Percentiles rank a stretch among this genome's conserved stretches.
Evolutionary conservation across 1,284 basidiomycete species (phyloP).

Genomic region (Ceratobasidium sp.): DNA sequence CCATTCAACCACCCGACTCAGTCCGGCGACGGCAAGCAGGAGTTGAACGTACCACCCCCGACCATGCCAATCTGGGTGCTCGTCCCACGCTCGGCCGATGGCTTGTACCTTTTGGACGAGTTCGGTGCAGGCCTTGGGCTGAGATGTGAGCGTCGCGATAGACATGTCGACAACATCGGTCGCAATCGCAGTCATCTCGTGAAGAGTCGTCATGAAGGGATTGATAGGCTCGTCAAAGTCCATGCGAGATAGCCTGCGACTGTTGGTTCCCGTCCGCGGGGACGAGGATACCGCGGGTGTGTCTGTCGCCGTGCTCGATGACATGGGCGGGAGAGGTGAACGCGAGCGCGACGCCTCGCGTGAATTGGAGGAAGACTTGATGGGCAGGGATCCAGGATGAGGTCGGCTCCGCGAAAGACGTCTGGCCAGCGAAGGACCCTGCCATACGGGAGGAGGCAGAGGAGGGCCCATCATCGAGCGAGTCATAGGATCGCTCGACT

Average conservation of each 20-base stretch:
- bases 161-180: conserved; percentile 94
- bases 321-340: conserved; percentile 81
- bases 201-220: conserved; percentile 90
- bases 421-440: conserved; percentile 55
- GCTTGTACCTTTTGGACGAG: conserved; percentile 90
- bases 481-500: conserved; percentile 49
- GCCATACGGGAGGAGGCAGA: conserved; percentile 57
- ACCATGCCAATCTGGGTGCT: conserved; percentile 97
- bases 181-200: conserved; percentile 94
- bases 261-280: conserved; percentile 49
- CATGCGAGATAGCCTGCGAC: conserved; percentile 72
- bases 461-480: conserved; percentile 52
- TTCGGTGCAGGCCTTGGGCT: conserved; percentile 85
- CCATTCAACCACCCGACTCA: conserved; percentile 98
- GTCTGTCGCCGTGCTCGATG: conserved; percentile 63
- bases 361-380: conserved; percentile 84
- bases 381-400: conserved; percentile 72
- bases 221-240: conserved; percentile 60
- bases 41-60: conserved; percentile 98
- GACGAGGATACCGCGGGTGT: conserved; percentile 45
- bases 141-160: conserved; percentile 83
- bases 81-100: conserved; percentile 95
- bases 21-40: conserved; percentile 93
- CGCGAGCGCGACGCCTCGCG: conserved; percentile 95
- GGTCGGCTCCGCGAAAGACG: conserved; percentile 81